These are phyloP conservation scores for Phlebiopsis gigantea DNA, from an alignment of 768 basidiomycete genomes.

Conservation along the genomic window DNA sequence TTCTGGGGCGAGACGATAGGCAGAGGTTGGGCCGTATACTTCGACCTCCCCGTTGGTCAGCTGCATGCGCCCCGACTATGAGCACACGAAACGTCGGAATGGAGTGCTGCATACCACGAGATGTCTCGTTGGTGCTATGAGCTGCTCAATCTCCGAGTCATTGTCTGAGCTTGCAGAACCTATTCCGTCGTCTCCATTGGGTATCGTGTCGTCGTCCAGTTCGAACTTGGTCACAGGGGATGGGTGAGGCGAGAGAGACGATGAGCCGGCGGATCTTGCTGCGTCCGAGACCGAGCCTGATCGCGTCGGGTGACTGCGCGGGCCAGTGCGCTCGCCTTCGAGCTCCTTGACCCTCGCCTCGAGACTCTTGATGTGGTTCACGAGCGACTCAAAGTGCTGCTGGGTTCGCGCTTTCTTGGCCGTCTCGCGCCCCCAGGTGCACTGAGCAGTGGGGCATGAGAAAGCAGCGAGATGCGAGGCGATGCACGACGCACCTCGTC, in stretches of 20 bases:
- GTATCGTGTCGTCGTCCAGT: constrained; percentile 1
- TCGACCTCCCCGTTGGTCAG: constrained; percentile 24
- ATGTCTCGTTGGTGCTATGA: constrained; percentile 19
- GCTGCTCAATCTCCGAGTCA: constrained; percentile 24
- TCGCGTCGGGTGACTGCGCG: constrained; percentile 10
- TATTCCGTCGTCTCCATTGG: constrained; percentile 9
- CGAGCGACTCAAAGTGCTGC: constrained; percentile 29
- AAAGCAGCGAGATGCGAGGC: not conserved
- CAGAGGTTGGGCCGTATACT: constrained; percentile 26
- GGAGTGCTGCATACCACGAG: constrained; percentile 14
- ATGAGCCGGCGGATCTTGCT: constrained; percentile 5
- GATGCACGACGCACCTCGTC: constrained; percentile 18
- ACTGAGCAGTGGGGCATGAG: constrained; percentile 16
- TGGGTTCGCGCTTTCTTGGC: constrained; percentile 29
- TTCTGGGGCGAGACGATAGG: constrained; percentile 27
- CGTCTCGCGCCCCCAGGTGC: constrained; percentile 29
- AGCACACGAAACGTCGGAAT: not conserved
- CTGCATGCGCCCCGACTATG: constrained; percentile 8
- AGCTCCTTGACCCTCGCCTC: constrained; percentile 24
- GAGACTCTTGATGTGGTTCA: constrained; percentile 23
- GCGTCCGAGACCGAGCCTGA: constrained; percentile 8
- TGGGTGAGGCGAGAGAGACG: constrained; percentile 11
- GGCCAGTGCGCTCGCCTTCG: constrained; percentile 19
- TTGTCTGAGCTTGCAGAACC: constrained; percentile 14
- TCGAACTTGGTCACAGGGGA: constrained; percentile 11